phyloP scores from a whole-genome alignment of 2,329 filamentous ascomycete genomes.

The Huntiella bhutanensis region DNA sequence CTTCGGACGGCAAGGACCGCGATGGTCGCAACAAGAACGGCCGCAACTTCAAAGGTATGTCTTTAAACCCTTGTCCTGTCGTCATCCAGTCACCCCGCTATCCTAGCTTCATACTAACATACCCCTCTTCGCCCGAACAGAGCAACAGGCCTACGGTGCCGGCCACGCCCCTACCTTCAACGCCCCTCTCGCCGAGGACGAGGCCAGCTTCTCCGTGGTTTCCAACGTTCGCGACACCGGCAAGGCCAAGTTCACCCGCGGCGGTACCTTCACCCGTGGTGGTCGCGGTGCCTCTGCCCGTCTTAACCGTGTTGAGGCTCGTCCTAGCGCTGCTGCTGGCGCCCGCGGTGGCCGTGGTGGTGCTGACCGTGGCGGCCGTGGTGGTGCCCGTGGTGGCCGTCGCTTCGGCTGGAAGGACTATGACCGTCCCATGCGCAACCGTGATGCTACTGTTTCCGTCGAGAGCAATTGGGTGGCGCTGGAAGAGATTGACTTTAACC shows the following conservation, averaged over 20 bases:
- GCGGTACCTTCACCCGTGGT: conserved; percentile 73
- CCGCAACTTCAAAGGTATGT: conserved; percentile 72
- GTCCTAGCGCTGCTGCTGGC: conserved; percentile 39
- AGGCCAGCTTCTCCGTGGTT: conserved; percentile 93
- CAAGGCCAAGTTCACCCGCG: conserved; percentile 75
- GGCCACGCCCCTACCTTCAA: conserved; percentile 75
- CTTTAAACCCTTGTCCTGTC: not conserved
- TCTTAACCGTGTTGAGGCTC: conserved; percentile 44
- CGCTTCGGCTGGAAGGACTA: conserved; percentile 98
- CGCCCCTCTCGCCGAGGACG: conserved; percentile 81
- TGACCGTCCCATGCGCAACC: conserved; percentile 92
- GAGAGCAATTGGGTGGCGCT: conserved; percentile 89
- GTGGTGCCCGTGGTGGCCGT: conserved; percentile 56
- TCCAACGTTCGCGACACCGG: conserved; percentile 78
- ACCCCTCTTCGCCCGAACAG: conserved; percentile 25
- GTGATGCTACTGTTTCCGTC: conserved; percentile 89
- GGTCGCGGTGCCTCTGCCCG: conserved; percentile 54
- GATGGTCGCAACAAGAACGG: conserved; percentile 59
- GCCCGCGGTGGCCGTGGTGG: conserved; percentile 48
- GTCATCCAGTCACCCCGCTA: not conserved
- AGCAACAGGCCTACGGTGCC: conserved; percentile 92
- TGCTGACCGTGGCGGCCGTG: conserved; percentile 51
- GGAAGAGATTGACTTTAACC: conserved; percentile 97
- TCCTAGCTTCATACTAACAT: conserved; percentile 11
- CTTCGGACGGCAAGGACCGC: conserved; percentile 71